phyloP scores from a whole-genome alignment of 371 early-diverging fungal species.

The Basidiobolus meristosporus region DNA sequence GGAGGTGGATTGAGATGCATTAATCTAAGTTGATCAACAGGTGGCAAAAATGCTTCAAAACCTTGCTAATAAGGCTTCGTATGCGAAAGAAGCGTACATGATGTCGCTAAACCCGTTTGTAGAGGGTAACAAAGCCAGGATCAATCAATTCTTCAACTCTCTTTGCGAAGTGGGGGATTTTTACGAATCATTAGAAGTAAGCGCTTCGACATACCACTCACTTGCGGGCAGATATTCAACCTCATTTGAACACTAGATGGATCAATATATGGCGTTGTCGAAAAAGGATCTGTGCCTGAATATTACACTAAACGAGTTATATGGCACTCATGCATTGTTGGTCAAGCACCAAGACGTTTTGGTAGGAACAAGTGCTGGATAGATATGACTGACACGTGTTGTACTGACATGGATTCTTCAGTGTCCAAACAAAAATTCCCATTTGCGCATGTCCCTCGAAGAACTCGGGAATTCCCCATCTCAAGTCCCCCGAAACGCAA shows the following conservation, averaged over 20 bases:
- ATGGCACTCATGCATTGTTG: slow-evolving; percentile 70
- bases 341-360: slow-evolving; percentile 62
- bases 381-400: neutral
- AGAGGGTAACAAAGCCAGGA: slow-evolving; percentile 66
- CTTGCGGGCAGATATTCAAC: no score
- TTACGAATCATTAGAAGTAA: slow-evolving; percentile 73
- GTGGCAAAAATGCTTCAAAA: slow-evolving; percentile 84
- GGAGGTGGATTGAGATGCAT: no score
- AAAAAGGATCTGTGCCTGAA: slow-evolving; percentile 75
- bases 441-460: slow-evolving; percentile 50
- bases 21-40: no score
- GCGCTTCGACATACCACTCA: no score
- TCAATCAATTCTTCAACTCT: slow-evolving; percentile 72
- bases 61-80: slow-evolving; percentile 83
- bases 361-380: slow-evolving; percentile 7
- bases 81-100: slow-evolving; percentile 88
- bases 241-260: no score
- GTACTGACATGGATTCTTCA: slow-evolving; percentile 2
- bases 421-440: slow-evolving; percentile 61
- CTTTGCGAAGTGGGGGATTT: slow-evolving; percentile 90
- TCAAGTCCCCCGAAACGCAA: slow-evolving; percentile 69
- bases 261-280: slow-evolving; percentile 86
- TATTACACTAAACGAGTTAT: slow-evolving; percentile 85
- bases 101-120: slow-evolving; percentile 70
- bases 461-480: slow-evolving; percentile 61